phyloP scores from a whole-genome alignment of 192 early-diverging fungal genomes.

The Chytriomyces sp. region DNA sequence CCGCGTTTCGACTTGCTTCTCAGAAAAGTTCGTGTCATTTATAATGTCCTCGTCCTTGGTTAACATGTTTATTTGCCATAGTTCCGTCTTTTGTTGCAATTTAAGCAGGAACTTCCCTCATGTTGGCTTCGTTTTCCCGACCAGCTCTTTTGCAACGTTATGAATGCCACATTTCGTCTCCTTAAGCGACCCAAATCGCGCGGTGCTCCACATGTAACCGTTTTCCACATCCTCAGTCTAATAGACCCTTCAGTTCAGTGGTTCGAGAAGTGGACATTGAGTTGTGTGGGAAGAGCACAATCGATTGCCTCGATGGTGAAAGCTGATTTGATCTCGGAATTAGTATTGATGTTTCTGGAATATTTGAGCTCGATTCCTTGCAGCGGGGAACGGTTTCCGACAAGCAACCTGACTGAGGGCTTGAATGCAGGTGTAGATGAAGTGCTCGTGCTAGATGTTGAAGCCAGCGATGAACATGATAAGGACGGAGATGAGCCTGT shows the following conservation, averaged over 20 bases:
- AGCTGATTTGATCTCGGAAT: slow-evolving; percentile 28
- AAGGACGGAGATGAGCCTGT: slow-evolving; percentile 27
- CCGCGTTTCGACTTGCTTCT: slow-evolving; percentile 36
- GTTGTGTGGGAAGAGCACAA: slow-evolving; percentile 43
- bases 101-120: slow-evolving; percentile 51
- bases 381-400: slow-evolving; percentile 5
- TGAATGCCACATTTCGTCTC: slow-evolving; percentile 42
- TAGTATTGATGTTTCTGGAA: slow-evolving; percentile 33
- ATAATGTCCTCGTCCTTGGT: not conserved
- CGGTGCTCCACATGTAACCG: slow-evolving; percentile 20
- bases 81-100: slow-evolving; percentile 59
- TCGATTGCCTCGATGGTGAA: slow-evolving; percentile 33
- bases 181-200: not conserved
- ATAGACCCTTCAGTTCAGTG: slow-evolving; percentile 45
- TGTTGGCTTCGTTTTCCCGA: slow-evolving; percentile 56
- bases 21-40: slow-evolving; percentile 35
- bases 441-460: slow-evolving; percentile 52
- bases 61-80: not conserved
- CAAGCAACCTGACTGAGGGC: not conserved
- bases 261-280: slow-evolving; percentile 60
- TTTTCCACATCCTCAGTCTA: slow-evolving; percentile 47
- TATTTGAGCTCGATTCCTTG: slow-evolving; percentile 15
- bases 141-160: slow-evolving; percentile 42
- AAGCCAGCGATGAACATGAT: slow-evolving; percentile 47
- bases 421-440: slow-evolving; percentile 30